Conservation (phyloP, 2,329 filamentous ascomycete species). For the Trichophyton verrucosum region DNA sequence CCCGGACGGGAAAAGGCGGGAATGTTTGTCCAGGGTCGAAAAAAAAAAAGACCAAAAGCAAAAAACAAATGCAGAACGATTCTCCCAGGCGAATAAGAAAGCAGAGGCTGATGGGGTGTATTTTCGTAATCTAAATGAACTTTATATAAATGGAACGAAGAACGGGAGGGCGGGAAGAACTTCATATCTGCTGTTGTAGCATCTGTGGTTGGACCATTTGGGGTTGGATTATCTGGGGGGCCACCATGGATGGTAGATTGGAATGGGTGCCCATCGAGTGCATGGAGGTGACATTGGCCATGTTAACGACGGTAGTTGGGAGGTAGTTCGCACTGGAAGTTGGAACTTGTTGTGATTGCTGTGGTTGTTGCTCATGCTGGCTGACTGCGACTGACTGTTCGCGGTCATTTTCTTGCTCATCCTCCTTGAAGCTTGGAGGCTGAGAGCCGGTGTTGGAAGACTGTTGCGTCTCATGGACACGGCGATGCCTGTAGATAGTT, state of each 20-base stretch:
- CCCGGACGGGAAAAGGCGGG: background rate
- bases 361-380: background rate
- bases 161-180: background rate
- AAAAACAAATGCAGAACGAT: background rate
- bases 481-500: constrained; percentile 44
- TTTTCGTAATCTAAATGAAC: constrained; percentile 3
- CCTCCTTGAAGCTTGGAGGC: constrained; percentile 43
- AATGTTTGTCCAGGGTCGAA: background rate
- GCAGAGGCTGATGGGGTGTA: background rate
- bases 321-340: constrained; percentile 14
- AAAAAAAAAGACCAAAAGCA: background rate
- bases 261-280: constrained; percentile 26
- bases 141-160: background rate
- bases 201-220: constrained; percentile 29
- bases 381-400: constrained; percentile 31
- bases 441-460: constrained; percentile 38
- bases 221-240: constrained; percentile 32
- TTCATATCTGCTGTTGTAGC: constrained; percentile 23
- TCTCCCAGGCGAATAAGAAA: background rate
- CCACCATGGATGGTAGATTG: constrained; percentile 30
- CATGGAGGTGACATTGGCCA: constrained; percentile 27
- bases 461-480: constrained; percentile 67
- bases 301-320: constrained; percentile 22
- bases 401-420: constrained; percentile 79
- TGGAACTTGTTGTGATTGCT: constrained; percentile 5